phyloP scores from a whole-genome alignment of 805 yeast species.

The Barnettozyma siamensis region DNA sequence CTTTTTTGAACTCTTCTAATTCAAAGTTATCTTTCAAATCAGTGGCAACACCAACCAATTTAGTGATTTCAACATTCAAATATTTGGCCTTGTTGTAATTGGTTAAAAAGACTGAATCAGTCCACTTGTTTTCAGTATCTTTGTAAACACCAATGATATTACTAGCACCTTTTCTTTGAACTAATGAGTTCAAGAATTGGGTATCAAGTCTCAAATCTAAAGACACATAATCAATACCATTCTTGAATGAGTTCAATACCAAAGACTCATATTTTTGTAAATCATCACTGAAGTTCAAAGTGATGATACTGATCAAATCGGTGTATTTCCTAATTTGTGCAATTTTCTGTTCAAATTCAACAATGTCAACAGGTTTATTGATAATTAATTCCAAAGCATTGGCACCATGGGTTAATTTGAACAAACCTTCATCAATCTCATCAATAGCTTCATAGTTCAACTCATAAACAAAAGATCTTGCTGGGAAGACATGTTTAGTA shows the following conservation, averaged over 20 bases:
- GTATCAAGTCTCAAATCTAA: conserved; percentile 68
- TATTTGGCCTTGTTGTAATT: conserved; percentile 58
- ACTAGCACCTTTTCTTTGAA: conserved; percentile 52
- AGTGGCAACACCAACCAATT: conserved; percentile 76
- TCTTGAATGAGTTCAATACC: conserved; percentile 56
- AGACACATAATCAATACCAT: conserved; percentile 79
- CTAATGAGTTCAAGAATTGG: conserved; percentile 44
- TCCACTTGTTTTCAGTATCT: conserved; percentile 35
- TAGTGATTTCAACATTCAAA: conserved; percentile 66
- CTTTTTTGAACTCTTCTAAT: conserved; percentile 62
- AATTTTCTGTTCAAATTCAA: conserved; percentile 68
- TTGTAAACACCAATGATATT: conserved; percentile 73
- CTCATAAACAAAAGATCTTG: conserved; percentile 64
- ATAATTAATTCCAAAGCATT: conserved; percentile 81
- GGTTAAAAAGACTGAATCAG: conserved; percentile 44
- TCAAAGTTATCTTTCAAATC: conserved; percentile 59
- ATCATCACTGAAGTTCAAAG: conserved; percentile 58
- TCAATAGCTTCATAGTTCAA: conserved; percentile 64
- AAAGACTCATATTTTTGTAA: conserved; percentile 42
- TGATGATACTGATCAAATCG: conserved; percentile 71
- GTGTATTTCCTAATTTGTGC: conserved; percentile 61
- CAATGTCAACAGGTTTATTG: conserved; percentile 39
- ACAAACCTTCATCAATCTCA: conserved; percentile 44
- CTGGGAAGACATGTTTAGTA: conserved; percentile 26
- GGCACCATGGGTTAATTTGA: conserved; percentile 56